Base-by-base conservation (phyloP, 768 basidiomycete species). In the Leccinum ochraceum region DNA sequence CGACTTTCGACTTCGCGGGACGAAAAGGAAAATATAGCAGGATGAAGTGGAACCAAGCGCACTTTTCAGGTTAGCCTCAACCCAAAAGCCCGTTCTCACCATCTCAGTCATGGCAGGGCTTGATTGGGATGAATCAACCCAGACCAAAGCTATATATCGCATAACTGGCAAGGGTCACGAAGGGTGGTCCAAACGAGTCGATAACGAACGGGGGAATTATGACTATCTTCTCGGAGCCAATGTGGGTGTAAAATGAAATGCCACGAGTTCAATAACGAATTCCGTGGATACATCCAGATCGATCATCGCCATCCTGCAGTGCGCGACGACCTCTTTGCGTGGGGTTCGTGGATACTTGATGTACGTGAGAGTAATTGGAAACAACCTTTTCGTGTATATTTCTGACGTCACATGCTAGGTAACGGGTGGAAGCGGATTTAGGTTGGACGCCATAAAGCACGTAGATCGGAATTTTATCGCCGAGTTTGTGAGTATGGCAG, bases 401-500 rank as follows among this genome's bases (percentile, higher is more conserved):
- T 53, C 52, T 60, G n/a, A 54, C 8, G 1, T 14, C 11, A 11
- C 24, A 57, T 20, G 56, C 32, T 56, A 92, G 90, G 86, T 83
- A 1, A 90, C 87, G 3, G 83, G 82, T 8, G 87, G 83, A 11
- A 74, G 75, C 34, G 95, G 94, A 13, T 94, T 95, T 72, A 83
- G 94, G 53, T 80, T 96, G 30, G 95, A 96, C 69, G 95, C 94
- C 17, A 90, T 95, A 64, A 97, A 96, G 71, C 95, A 97, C 65
- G 87, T 91, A 54, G 91, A 94, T 72, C 77, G 81, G 59, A 75
- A 77, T 24, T 93, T 92, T 66, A 74, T 90, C n/a, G 68, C 83
- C 3, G 78, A 82, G 37, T 93, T 90, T 76, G 92, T 92, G 63
- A 71, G 83, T 72, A 17, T 20, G 8, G 3, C 34, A 56, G 14